Evolutionary conservation across 257 asterid genomes (phyloP), one percentile per base, ranked within the genome.

Genomic region (Nicotiana knightiana): DNA sequence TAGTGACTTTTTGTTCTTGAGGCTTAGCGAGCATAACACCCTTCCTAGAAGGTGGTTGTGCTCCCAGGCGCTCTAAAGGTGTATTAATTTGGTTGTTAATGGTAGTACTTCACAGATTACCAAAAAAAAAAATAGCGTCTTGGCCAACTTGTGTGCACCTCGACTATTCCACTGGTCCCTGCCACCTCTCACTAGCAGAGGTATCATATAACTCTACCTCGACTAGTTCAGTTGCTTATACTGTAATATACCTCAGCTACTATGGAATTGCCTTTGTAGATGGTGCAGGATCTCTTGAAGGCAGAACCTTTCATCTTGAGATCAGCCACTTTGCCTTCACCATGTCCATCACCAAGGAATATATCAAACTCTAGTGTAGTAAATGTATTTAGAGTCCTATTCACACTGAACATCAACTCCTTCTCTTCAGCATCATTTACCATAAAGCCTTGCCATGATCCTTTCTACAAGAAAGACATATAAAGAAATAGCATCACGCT

Each of bases 231-330:
- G 58, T 70, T 39, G 77, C 54, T 67, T 26, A 46, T 43, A 46
- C 21, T 12, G 15, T 15, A 79, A 76, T 37, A 37, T 92, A 93
- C 99, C 98, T 94, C 89, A 9, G 97, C 99, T 64, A 92, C 89
- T 62, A 96, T 92, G 48, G 97, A 88, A 81, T 93, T 76, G 48
- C 85, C 93, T 82, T 87, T 90, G 83, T 92, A 93, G n/a, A 96
- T 88, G 81, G 98, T 94, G 91, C 99, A 96, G 16, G 98, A 84
- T 88, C 97, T 90, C 87, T 84, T 87, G 90, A 89, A 93, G 82
- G 97, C 98, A 81, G 89, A 87, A 81, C 99, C 99, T 86, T 63
- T 94, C 99, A 96, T 96, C 88, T 48, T 88, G 67, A 94, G 83
- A 91, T 89, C 90, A 13, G 91, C 83, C 82, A 86, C 86, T 21